Conservation (phyloP, 805 yeast genomes). For the Ogataea minuta region DNA sequence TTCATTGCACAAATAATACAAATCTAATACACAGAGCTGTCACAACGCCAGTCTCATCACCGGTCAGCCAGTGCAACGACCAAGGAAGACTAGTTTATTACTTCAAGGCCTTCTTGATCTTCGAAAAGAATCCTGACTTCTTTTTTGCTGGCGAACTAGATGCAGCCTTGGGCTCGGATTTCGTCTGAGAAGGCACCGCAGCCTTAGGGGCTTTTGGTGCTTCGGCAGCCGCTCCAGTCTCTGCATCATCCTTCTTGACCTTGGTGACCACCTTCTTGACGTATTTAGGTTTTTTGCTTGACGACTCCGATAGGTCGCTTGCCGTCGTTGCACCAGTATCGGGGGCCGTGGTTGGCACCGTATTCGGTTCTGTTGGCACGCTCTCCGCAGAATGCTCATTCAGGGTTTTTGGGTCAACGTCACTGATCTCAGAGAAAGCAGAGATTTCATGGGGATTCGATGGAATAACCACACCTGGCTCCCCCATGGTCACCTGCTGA, state of each 20-base stretch:
- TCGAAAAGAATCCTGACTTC: slow-evolving; percentile 42
- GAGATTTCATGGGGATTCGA: slow-evolving; percentile 58
- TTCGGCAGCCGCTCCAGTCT: slow-evolving; percentile 8
- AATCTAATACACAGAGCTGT: slow-evolving; percentile 4
- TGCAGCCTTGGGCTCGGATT: slow-evolving; percentile 8
- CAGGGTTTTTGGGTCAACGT: slow-evolving; percentile 57
- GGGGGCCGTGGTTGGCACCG: slow-evolving; percentile 12
- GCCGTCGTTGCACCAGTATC: slow-evolving; percentile 17
- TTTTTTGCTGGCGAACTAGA: slow-evolving; percentile 30
- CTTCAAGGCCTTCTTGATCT: slow-evolving; percentile 40
- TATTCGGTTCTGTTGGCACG: slow-evolving; percentile 29
- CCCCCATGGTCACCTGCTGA: slow-evolving; percentile 50
- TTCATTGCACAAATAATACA: slow-evolving; percentile 2
- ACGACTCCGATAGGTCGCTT: slow-evolving; percentile 14
- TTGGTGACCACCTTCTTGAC: slow-evolving; percentile 33
- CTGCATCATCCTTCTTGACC: slow-evolving; percentile 28
- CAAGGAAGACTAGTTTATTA: slow-evolving; percentile 12
- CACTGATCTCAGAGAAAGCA: slow-evolving; percentile 59
- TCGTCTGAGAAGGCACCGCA: slow-evolving; percentile 7
- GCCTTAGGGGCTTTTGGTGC: slow-evolving; percentile 9
- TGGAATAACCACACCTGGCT: slow-evolving; percentile 74
- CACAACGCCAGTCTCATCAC: background rate
- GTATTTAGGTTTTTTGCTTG: slow-evolving; percentile 27
- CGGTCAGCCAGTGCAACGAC: background rate
- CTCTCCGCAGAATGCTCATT: slow-evolving; percentile 45